Evolutionary conservation across 2,329 filamentous ascomycete species (phyloP), one percentile per base, ranked within the genome.

Genomic region (Trichophyton equinum): DNA sequence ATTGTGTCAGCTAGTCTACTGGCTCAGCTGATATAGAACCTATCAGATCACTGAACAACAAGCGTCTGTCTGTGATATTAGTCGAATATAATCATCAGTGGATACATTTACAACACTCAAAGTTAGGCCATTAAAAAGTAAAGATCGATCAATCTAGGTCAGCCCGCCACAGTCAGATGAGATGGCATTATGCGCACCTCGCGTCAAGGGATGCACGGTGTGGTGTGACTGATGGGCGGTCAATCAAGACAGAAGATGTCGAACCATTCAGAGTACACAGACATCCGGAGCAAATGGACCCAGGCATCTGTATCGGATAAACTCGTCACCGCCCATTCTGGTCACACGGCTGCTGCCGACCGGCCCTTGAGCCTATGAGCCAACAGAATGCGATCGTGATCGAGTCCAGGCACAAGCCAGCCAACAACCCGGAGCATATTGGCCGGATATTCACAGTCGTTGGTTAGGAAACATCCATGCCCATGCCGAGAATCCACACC

Each of bases 341-440:
- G 33, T 36, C 51, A 55, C 27, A 15, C 27, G 27, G 8, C 13
- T 30, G 8, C 13, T 30, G 11, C 33, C 51, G 18, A 18, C 8
- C 15, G 9, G 51, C 15, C 51, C n/a, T 36, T 36, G 27, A 38
- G n/a, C 22, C 30, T 36, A 36, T 36, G 8, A 55, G 51, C 51
- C 51, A 55, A 55, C 51, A 55, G 51, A 55, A 36, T 55, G 51
- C 51, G 51, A 36, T 55, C 51, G 51, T 55, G 51, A 55, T 20
- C n/a, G 51, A 55, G 30, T 18, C 51, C 27, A 55, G 25, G n/a
- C 27, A n/a, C n/a, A 6, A 36, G 27, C 27, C 15, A 55, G 51
- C 51, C 51, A 36, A n/a, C 49, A 30, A n/a, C 27, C 51, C 13
- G 22, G 47, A 33, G 4, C 27, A 30, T 20, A 36, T 15, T 18